Conservation (phyloP, 768 basidiomycete species). For the Lactarius sp. region DNA sequence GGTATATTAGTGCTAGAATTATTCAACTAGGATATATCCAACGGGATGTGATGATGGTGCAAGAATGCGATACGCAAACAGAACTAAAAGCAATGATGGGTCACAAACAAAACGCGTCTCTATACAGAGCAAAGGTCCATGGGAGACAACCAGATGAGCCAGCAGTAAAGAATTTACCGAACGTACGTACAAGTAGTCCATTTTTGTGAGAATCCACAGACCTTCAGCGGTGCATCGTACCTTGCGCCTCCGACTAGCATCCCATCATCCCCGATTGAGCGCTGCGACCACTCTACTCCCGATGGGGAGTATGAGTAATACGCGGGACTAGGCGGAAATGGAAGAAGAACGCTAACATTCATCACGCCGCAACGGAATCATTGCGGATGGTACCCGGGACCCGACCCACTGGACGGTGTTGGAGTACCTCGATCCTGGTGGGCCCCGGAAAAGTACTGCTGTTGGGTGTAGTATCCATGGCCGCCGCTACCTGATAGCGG, state of each 20-base stretch:
- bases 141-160: conserved; percentile 13
- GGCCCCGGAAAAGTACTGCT: conserved; percentile 16
- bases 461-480: conserved; percentile 22
- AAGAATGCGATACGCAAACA: conserved; percentile 20
- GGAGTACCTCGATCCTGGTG: conserved; percentile 26
- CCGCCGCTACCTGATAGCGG: conserved; percentile 8
- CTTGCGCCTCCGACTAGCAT: conserved; percentile 18
- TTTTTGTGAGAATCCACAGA: conserved; percentile 14
- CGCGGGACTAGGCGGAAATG: conserved; percentile 19
- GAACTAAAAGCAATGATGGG: conserved; percentile 15
- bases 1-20: conserved; percentile 27
- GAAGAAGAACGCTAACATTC: conserved; percentile 19
- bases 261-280: conserved; percentile 20
- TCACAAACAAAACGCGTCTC: conserved; percentile 18
- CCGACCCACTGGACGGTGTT: conserved; percentile 32
- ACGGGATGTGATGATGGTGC: conserved; percentile 18
- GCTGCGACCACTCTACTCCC: conserved; percentile 22
- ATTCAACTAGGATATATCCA: conserved; percentile 26
- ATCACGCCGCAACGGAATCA: conserved; percentile 22
- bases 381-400: conserved; percentile 35
- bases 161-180: conserved; percentile 15
- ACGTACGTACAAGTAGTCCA: conserved; percentile 18
- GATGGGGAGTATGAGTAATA: conserved; percentile 20
- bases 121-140: conserved; percentile 23
- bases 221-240: conserved; percentile 20